These are phyloP conservation scores for Phytophthora meadii DNA, from an alignment of 352 stramenopile genomes.

Conservation along the genomic window DNA sequence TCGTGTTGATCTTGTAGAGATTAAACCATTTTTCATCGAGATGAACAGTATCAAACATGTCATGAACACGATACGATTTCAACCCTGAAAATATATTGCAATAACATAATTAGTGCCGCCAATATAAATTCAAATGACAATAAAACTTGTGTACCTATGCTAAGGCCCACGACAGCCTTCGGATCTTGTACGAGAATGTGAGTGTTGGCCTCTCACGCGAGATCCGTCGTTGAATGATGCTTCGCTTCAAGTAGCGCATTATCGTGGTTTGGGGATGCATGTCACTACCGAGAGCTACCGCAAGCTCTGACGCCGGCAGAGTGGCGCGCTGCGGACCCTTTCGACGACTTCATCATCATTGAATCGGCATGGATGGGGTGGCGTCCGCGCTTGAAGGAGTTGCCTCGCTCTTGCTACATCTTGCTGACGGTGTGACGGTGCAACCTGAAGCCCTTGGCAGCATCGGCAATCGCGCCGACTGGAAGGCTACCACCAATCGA, in stretches of 20 bases:
- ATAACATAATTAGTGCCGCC: not conserved
- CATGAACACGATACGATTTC: not conserved
- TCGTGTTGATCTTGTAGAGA: not conserved
- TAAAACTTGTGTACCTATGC: not conserved
- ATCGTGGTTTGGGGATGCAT: constrained; percentile 2
- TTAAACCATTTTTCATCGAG: constrained; percentile 5
- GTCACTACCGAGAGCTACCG: constrained; percentile 1
- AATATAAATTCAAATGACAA: not conserved
- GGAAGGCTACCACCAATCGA: not conserved
- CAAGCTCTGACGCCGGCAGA: constrained; percentile 12
- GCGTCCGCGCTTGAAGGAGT: not conserved
- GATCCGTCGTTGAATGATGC: not conserved
- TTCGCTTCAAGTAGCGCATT: not conserved
- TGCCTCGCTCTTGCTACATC: not conserved
- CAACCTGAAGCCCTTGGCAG: not conserved
- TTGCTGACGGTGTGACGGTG: not conserved
- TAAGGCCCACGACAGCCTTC: too few species aligned
- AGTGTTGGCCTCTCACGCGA: not conserved
- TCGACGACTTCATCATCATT: not conserved
- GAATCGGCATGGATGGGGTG: not conserved
- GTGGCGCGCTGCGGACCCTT: not conserved
- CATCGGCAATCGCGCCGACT: not conserved
- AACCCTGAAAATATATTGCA: not conserved
- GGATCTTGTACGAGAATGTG: too few species aligned
- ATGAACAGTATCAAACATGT: not conserved